phyloP scores from a whole-genome alignment of 2,329 filamentous ascomycete species.

The Aspergillus texensis region DNA sequence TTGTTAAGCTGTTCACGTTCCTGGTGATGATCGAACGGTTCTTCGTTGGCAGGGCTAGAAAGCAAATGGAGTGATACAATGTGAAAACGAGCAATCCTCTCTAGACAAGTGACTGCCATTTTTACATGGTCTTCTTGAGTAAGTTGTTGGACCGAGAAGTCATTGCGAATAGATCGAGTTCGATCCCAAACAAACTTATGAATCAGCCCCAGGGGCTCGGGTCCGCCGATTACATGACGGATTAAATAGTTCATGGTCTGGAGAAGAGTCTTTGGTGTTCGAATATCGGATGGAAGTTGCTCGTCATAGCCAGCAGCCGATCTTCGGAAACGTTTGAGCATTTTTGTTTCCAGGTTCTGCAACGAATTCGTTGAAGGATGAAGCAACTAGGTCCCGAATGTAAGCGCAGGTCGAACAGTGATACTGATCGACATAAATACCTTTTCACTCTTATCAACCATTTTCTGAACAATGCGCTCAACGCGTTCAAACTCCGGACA shows the following conservation, averaged over 20 bases:
- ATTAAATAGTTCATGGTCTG: conserved; percentile 53
- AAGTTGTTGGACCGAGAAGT: conserved; percentile 65
- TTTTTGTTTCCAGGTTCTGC: conserved; percentile 45
- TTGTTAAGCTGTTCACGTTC: conserved; percentile 67
- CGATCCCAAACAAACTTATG: conserved; percentile 69
- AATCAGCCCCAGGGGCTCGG: conserved; percentile 53
- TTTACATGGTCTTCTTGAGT: conserved; percentile 58
- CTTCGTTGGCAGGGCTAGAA: conserved; percentile 52
- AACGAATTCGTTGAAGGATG: conserved; percentile 37
- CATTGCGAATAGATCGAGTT: conserved; percentile 65
- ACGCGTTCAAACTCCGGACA: conserved; percentile 66
- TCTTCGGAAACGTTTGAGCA: conserved; percentile 67
- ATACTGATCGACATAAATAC: conserved; percentile 1
- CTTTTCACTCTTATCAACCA: conserved; percentile 63
- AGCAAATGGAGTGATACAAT: conserved; percentile 64
- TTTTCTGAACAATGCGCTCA: conserved; percentile 63
- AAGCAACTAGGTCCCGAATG: conserved; percentile 29
- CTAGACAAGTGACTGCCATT: conserved; percentile 62
- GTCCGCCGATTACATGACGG: conserved; percentile 55
- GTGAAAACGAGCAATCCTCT: conserved; percentile 66
- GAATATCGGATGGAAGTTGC: conserved; percentile 65
- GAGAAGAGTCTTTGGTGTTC: conserved; percentile 56
- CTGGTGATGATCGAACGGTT: conserved; percentile 60
- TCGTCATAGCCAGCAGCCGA: conserved; percentile 66
- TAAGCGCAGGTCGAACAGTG: conserved; percentile 12